phyloP scores from a whole-genome alignment of 768 basidiomycete genomes.

The Sarcodon aspratus region DNA sequence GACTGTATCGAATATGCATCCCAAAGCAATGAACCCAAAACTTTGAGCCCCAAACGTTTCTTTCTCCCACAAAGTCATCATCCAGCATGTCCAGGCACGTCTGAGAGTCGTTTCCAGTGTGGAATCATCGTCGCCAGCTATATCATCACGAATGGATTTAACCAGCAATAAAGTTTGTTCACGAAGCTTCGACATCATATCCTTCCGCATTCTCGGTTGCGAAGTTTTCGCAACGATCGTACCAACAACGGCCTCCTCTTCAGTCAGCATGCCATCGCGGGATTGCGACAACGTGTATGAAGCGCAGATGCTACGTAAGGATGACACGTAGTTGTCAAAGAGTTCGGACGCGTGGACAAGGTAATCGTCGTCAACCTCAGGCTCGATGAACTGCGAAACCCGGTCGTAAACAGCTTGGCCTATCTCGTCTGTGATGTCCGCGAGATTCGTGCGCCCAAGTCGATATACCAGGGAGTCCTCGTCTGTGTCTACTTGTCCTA shows the following conservation, averaged over 20 bases:
- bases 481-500: slow-evolving; percentile 12
- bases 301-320: slow-evolving; percentile 36
- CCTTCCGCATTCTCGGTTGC: slow-evolving; percentile 40
- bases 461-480: slow-evolving; percentile 15
- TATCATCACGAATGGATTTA: slow-evolving; percentile 31
- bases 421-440: slow-evolving; percentile 4
- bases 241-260: slow-evolving; percentile 56
- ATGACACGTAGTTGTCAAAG: slow-evolving; percentile 27
- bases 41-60: slow-evolving; percentile 44
- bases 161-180: slow-evolving; percentile 46
- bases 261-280: slow-evolving; percentile 33
- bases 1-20: slow-evolving; percentile 41
- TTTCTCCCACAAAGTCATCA: slow-evolving; percentile 24
- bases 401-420: slow-evolving; percentile 8
- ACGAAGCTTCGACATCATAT: slow-evolving; percentile 42
- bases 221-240: slow-evolving; percentile 56
- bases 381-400: slow-evolving; percentile 12
- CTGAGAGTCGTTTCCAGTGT: slow-evolving; percentile 28
- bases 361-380: neutral
- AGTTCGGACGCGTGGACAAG: slow-evolving; percentile 7
- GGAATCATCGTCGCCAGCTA: slow-evolving; percentile 37
- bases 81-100: slow-evolving; percentile 47
- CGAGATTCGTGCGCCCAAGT: slow-evolving; percentile 2
- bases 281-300: slow-evolving; percentile 32
- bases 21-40: slow-evolving; percentile 51